Evolutionary conservation across 78 protist genomes (phyloP).

Genomic region (Anaeramoeba flamelloides): DNA sequence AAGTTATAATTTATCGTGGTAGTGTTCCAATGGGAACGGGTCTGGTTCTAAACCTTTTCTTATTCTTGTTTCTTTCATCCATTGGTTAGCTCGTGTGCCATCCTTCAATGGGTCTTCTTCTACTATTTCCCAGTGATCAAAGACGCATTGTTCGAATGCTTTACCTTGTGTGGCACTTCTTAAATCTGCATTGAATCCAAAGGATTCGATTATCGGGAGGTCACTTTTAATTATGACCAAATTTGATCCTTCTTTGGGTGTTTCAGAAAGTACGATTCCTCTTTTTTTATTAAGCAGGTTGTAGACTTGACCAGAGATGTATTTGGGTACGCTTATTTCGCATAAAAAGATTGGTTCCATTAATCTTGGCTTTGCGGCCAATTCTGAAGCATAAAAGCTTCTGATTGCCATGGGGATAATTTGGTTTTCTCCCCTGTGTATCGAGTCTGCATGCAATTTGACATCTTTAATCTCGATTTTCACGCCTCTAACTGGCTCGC

Average conservation of each 20-base stretch:
- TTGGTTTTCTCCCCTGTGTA: slow-evolving; percentile 94
- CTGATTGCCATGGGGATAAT: slow-evolving; percentile 78
- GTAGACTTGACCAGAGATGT: slow-evolving; percentile 73
- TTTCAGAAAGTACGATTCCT: slow-evolving; percentile 76
- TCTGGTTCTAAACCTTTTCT: slow-evolving; percentile 69
- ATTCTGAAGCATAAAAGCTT: slow-evolving; percentile 51
- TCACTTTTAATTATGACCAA: slow-evolving; percentile 50
- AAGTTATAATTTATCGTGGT: too few relatives aligned
- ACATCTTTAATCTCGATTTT: slow-evolving; percentile 76
- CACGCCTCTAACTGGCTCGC: slow-evolving; percentile 86
- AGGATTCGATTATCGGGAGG: slow-evolving; percentile 95
- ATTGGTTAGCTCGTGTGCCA: slow-evolving; percentile 23
- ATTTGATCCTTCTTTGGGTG: slow-evolving; percentile 47
- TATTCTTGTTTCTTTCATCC: slow-evolving; percentile 47
- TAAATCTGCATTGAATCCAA: slow-evolving; percentile 87
- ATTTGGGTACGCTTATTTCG: slow-evolving; percentile 67
- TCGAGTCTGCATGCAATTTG: slow-evolving; percentile 92
- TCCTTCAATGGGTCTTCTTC: slow-evolving; percentile 50
- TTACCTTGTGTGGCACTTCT: slow-evolving; percentile 90
- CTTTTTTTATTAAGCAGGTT: slow-evolving; percentile 64
- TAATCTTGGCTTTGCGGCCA: slow-evolving; percentile 67
- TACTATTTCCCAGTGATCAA: slow-evolving; percentile 83
- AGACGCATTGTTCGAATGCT: slow-evolving; percentile 97
- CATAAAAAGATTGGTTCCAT: slow-evolving; percentile 85
- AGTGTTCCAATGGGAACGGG: too few relatives aligned